Base-by-base conservation (phyloP, 768 basidiomycete genomes). In the Russula dissimulans region DNA sequence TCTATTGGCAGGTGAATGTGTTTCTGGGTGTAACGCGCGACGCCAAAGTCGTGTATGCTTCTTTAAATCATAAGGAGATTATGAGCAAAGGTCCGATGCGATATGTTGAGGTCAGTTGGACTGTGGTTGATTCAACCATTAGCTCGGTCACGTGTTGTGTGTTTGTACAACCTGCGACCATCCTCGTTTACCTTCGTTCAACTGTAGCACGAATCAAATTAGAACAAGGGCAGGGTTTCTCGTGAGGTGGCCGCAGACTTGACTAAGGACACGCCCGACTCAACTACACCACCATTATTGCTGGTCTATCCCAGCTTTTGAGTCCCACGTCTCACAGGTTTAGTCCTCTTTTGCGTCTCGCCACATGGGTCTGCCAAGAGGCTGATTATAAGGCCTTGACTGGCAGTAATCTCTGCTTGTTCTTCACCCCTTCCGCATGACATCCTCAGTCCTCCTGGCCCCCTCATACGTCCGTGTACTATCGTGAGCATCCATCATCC, bases 341-440 rank as follows among this genome's bases (percentile, higher is more conserved):
- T 56, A 53, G 56, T 52, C 63, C 61, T n/a, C 47, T 26, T 26
- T 62, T 56, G 56, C 56, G 56, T 63, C 62, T 46, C 48, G 32
- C 54, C 62, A 58, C 63, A 63, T 66, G 62, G 54, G 44, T 56
- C 52, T 22, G 63, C 65, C 62, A 64, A 45, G 65, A 66, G 65
- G 65, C 65, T 34, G 65, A 59, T 53, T 62, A 48, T 54, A 63
- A 56, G 42, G 42, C 48, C 53, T 58, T 43, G 31, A 42, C 49
- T 31, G 52, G 22, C 22, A 26, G 22, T 26, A 26, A 49, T 61
- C 52, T 51, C 54, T 54, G 29, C 42, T 22, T 45, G 61, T 26
- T 55, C 59, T 43, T 46, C 48, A 29, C 10, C 65, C 59, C 62
- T 41, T 48, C 65, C 36, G 48, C 32, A 52, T 49, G 42, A 50